Conservation (phyloP, 495 filamentous ascomycete genomes). For the Antarctomyces pellizariae region DNA sequence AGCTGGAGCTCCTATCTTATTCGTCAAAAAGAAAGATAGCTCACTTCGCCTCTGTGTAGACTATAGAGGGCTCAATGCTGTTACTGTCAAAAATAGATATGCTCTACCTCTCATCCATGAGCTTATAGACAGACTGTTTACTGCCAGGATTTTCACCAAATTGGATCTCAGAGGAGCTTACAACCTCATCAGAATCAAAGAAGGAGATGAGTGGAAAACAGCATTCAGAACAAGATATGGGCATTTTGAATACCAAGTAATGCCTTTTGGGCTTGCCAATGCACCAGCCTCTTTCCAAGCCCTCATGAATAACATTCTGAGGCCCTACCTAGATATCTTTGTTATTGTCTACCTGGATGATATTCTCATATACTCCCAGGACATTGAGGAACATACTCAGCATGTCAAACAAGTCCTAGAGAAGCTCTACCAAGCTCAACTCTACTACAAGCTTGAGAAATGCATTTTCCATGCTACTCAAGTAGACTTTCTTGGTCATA, state of each 20-base stretch:
- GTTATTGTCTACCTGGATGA: constrained; percentile 15
- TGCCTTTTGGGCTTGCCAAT: constrained; percentile 14
- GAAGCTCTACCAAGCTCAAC: background rate
- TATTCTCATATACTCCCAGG: constrained; percentile 14
- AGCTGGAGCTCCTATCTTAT: constrained; percentile 7
- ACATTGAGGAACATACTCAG: background rate
- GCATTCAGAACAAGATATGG: constrained; percentile 13
- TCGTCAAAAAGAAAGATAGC: constrained; percentile 8
- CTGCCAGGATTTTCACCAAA: constrained; percentile 20
- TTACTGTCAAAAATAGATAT: constrained; percentile 21
- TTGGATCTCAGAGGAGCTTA: constrained; percentile 20
- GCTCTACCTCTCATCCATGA: constrained; percentile 24
- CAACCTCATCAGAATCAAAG: constrained; percentile 15
- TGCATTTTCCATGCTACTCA: no score
- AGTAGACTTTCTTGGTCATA: no score
- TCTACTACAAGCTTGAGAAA: constrained; percentile 1
- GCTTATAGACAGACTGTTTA: constrained; percentile 12
- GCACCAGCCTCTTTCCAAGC: constrained; percentile 11
- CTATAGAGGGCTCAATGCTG: constrained; percentile 19
- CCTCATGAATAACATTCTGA: constrained; percentile 12
- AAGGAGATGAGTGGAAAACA: constrained; percentile 15
- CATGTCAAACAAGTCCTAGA: constrained; percentile 2
- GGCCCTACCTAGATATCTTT: constrained; percentile 7
- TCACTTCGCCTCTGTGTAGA: constrained; percentile 20
- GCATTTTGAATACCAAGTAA: constrained; percentile 13